Evolutionary conservation across 2,329 filamentous ascomycete species (phyloP).

Genomic region (Knufia petricola): DNA sequence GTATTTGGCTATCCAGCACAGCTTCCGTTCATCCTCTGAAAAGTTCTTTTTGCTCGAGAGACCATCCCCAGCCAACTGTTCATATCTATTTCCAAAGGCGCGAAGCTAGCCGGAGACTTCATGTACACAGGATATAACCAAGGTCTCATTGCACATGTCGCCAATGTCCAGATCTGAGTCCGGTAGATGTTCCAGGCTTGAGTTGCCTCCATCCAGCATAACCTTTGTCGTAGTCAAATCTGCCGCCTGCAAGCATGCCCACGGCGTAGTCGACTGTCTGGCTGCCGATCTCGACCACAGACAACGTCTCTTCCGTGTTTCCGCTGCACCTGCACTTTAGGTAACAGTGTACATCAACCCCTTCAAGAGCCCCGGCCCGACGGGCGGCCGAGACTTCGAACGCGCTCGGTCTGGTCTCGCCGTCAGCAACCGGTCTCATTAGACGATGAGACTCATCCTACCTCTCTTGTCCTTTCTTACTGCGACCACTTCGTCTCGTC

Average conservation of each 20-base stretch:
- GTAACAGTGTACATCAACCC: slow-evolving; percentile 65
- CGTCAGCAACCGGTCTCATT: slow-evolving; percentile 9
- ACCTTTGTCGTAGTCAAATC: not conserved
- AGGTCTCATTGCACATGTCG: too few species aligned
- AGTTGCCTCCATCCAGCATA: too few species aligned
- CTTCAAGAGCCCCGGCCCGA: slow-evolving; percentile 52
- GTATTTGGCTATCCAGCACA: not conserved
- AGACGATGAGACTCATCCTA: slow-evolving; percentile 55
- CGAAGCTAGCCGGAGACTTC: too few species aligned
- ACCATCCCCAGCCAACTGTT: too few species aligned
- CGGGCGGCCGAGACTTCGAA: slow-evolving; percentile 39
- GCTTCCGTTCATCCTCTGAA: not conserved
- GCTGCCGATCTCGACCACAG: not conserved
- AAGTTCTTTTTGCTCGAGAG: not conserved
- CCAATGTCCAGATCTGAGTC: too few species aligned
- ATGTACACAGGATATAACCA: too few species aligned
- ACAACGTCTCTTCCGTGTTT: not conserved
- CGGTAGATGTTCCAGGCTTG: too few species aligned
- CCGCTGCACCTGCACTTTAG: slow-evolving; percentile 26
- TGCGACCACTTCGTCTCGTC: slow-evolving; percentile 40
- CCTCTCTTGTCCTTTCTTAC: slow-evolving; percentile 90
- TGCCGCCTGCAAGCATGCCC: not conserved
- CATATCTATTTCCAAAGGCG: too few species aligned
- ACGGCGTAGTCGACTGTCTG: too few species aligned
- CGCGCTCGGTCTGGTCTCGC: slow-evolving; percentile 12